These are phyloP conservation scores for Chrysoporthe cubensis DNA, from an alignment of 2,329 filamentous ascomycete genomes.

Conservation along the genomic window DNA sequence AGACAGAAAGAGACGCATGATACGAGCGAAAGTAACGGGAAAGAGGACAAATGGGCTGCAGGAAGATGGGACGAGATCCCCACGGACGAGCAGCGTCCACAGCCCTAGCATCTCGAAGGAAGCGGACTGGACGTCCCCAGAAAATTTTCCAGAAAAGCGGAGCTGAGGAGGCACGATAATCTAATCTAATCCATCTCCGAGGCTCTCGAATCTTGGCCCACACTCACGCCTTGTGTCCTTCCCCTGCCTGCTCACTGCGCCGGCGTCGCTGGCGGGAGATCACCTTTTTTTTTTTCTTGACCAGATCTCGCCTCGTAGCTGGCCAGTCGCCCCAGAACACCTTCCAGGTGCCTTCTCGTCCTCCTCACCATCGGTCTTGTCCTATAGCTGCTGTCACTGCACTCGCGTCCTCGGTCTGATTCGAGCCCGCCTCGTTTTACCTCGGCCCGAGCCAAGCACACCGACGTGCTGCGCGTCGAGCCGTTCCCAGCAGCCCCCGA, in stretches of 20 bases:
- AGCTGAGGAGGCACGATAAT: not conserved
- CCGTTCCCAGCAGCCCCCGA: too few relatives aligned
- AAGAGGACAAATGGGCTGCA: too few relatives aligned
- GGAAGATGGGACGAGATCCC: too few relatives aligned
- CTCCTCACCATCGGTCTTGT: not conserved
- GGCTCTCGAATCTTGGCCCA: conserved; percentile 13
- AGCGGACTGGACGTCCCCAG: too few relatives aligned
- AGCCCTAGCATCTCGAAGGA: too few relatives aligned
- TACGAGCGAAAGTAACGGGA: too few relatives aligned
- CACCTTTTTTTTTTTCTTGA: not conserved
- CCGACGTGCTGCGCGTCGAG: not conserved
- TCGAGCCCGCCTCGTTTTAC: not conserved
- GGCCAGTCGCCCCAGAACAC: too few relatives aligned
- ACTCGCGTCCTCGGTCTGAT: too few relatives aligned
- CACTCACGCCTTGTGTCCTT: conserved; percentile 10
- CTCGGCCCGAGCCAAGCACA: not conserved
- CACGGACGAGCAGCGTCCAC: too few relatives aligned
- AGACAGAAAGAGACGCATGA: too few relatives aligned
- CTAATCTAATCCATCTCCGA: conserved; percentile 13
- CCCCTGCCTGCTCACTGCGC: conserved; percentile 23
- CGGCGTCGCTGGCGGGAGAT: conserved; percentile 10
- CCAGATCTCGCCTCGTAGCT: not conserved
- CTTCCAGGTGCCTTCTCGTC: not conserved
- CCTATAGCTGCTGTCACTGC: not conserved
- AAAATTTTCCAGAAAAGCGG: not conserved